Conservation (phyloP, 768 basidiomycete genomes). For the Podaxis sp. region DNA sequence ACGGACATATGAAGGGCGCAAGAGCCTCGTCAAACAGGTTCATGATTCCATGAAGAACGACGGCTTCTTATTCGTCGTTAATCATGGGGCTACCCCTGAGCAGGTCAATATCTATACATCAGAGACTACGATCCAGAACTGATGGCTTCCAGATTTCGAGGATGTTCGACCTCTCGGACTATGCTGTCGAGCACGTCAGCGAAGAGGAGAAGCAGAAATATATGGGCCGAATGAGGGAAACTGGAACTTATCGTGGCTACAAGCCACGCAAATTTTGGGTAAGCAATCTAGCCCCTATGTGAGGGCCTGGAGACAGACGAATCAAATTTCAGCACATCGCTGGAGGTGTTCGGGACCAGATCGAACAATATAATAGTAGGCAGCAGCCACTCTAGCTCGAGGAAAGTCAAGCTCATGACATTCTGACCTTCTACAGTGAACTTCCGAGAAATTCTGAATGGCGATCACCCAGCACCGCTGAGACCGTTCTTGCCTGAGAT, state of each 20-base stretch:
- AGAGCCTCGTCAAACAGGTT: conserved; percentile 35
- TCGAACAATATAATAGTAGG: conserved; percentile 45
- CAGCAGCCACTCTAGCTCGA: not conserved
- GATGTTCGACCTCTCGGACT: conserved; percentile 48
- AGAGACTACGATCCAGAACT: not conserved
- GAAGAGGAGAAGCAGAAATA: conserved; percentile 44
- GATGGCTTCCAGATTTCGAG: conserved; percentile 26
- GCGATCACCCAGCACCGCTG: conserved; percentile 34
- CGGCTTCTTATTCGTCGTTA: conserved; percentile 50
- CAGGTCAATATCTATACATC: conserved; percentile 28
- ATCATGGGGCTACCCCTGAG: conserved; percentile 44
- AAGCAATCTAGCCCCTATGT: not conserved
- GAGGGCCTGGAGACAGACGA: not conserved
- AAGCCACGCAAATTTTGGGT: conserved; percentile 54
- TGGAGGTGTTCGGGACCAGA: conserved; percentile 41
- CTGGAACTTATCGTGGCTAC: conserved; percentile 52
- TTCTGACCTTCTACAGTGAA: conserved; percentile 27
- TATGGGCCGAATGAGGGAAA: conserved; percentile 38
- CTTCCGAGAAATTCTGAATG: conserved; percentile 28
- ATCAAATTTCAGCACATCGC: conserved; percentile 34
- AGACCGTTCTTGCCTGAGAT: conserved; percentile 38
- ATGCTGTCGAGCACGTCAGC: conserved; percentile 39
- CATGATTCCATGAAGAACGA: conserved; percentile 39
- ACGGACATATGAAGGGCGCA: conserved; percentile 33
- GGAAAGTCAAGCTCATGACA: not conserved